Conservation (phyloP, 495 filamentous ascomycete species). For the Lasiosphaeria miniovina region DNA sequence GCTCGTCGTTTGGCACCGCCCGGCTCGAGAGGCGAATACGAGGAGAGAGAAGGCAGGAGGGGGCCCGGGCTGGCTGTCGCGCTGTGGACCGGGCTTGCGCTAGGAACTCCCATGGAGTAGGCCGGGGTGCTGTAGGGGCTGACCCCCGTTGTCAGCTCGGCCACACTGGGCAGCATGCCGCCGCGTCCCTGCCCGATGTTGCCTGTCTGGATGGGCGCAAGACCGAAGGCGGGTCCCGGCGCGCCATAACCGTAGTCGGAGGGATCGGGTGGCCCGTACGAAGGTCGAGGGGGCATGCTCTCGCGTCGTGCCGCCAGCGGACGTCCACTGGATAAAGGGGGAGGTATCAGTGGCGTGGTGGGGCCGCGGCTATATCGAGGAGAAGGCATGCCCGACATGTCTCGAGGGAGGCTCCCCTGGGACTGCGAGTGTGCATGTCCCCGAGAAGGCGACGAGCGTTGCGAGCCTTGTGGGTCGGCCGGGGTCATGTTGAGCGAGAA, state of each 20-base stretch:
- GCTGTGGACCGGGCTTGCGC: conserved; percentile 35
- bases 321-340: conserved; percentile 20
- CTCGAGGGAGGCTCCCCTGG: conserved; percentile 43
- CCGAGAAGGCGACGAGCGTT: conserved; percentile 31
- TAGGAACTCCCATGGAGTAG: conserved; percentile 41
- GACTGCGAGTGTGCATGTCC: conserved; percentile 46
- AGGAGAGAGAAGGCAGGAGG: conserved; percentile 35
- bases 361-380: conserved; percentile 36
- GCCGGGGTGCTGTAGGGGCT: conserved; percentile 54
- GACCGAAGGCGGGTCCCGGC: conserved; percentile 30
- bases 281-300: conserved; percentile 39
- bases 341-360: conserved; percentile 19
- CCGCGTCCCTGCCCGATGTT: conserved; percentile 22
- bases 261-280: conserved; percentile 28
- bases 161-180: conserved; percentile 48
- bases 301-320: conserved; percentile 44
- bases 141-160: conserved; percentile 54
- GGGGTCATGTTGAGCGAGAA: conserved; percentile 66
- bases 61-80: conserved; percentile 43
- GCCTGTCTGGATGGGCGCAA: conserved; percentile 45
- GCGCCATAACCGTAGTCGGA: conserved; percentile 33
- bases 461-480: conserved; percentile 51
- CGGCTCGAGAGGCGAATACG: conserved; percentile 31
- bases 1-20: conserved; percentile 33
- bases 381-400: conserved; percentile 32